phyloP scores from a whole-genome alignment of 2,329 filamentous ascomycete species.

The Oidium heveae region DNA sequence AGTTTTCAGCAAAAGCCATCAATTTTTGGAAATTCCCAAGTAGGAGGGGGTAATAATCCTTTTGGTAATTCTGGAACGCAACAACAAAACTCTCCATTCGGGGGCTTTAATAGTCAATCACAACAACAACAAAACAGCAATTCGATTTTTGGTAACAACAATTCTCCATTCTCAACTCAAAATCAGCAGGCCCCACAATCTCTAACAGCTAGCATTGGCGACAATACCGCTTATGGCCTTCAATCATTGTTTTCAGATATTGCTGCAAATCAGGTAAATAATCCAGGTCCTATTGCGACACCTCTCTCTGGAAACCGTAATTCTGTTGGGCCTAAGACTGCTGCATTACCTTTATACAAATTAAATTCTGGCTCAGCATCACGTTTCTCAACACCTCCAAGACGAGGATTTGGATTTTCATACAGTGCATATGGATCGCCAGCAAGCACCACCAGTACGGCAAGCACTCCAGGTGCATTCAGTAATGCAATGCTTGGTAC shows the following conservation, averaged over 20 bases:
- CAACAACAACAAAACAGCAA: slow-evolving; percentile 20
- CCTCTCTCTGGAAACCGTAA: slow-evolving; percentile 39
- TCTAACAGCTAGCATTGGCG: slow-evolving; percentile 56
- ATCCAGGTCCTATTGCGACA: slow-evolving; percentile 76
- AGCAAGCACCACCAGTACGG: slow-evolving; percentile 40
- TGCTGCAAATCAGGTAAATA: slow-evolving; percentile 29
- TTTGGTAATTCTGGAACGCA: slow-evolving; percentile 21
- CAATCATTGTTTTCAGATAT: slow-evolving; percentile 64
- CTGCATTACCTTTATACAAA: slow-evolving; percentile 67
- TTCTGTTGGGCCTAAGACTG: slow-evolving; percentile 37
- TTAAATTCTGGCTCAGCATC: slow-evolving; percentile 59
- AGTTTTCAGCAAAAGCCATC: slow-evolving; percentile 29
- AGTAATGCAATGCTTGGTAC: slow-evolving; percentile 40
- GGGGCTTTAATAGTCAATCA: slow-evolving; percentile 6
- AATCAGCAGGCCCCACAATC: slow-evolving; percentile 29
- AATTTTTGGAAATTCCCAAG: slow-evolving; percentile 23
- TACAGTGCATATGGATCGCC: slow-evolving; percentile 83
- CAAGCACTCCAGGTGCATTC: slow-evolving; percentile 38
- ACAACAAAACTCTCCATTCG: slow-evolving; percentile 13
- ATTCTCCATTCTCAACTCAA: slow-evolving; percentile 33
- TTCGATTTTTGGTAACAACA: slow-evolving; percentile 33
- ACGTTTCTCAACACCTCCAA: slow-evolving; percentile 61
- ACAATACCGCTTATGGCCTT: slow-evolving; percentile 74
- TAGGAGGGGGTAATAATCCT: slow-evolving; percentile 22
- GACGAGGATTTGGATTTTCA: slow-evolving; percentile 70